These are phyloP conservation scores for Lycium barbarum DNA, from an alignment of 257 asterid genomes.

Conservation along the genomic window DNA sequence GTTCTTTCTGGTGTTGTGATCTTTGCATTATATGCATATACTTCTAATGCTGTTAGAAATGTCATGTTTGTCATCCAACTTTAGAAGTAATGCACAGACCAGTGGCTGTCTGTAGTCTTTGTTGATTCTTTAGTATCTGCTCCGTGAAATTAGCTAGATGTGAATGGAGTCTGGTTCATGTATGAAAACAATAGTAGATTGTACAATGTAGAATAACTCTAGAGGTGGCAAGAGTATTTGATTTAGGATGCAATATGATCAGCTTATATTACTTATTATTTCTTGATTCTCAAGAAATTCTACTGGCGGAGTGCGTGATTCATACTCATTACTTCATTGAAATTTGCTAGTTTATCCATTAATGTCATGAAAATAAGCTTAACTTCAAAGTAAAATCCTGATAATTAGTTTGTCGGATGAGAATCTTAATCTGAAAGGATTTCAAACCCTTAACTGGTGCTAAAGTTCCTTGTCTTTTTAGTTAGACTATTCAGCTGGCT, in stretches of 20 bases:
- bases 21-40: slow-evolving; percentile 1
- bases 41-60: not conserved
- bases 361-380: not conserved
- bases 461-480: slow-evolving; percentile 26
- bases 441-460: not conserved
- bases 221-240: not conserved
- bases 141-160: not conserved
- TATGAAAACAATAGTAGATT: too few species aligned
- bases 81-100: not conserved
- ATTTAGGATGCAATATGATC: not conserved
- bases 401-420: not conserved
- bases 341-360: not conserved
- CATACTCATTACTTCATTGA: not conserved
- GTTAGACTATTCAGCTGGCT: slow-evolving; percentile 37
- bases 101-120: not conserved
- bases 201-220: not conserved
- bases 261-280: not conserved
- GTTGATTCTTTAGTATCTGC: slow-evolving; percentile 17
- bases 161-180: not conserved
- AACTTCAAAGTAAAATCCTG: slow-evolving; percentile 8
- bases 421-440: not conserved
- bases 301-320: not conserved
- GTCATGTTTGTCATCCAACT: not conserved
- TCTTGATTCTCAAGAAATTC: not conserved
- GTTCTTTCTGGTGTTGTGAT: not conserved